phyloP scores from a whole-genome alignment of 2,329 filamentous ascomycete species.

The Magnaporthiopsis rhizophila region DNA sequence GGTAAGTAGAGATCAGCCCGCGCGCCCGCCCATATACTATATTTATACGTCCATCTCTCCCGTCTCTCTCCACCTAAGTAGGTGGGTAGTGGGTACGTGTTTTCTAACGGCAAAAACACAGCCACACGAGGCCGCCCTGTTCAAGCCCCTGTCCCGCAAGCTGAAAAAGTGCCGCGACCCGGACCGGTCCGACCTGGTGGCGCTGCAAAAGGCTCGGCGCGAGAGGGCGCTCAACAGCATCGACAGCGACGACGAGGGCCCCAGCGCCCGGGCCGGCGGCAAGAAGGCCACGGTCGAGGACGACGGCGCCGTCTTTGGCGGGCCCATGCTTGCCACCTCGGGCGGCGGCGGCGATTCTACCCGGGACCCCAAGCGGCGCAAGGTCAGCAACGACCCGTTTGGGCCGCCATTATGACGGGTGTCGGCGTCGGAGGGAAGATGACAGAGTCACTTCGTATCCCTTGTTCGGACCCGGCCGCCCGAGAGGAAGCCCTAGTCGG shows the following conservation, averaged over 20 bases:
- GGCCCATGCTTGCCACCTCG: conserved; percentile 14
- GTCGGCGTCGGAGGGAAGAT: neutral
- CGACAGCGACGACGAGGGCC: conserved; percentile 15
- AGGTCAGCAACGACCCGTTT: conserved; percentile 38
- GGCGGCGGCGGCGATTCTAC: conserved; percentile 13
- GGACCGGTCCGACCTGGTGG: conserved; percentile 64
- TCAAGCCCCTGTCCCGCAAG: conserved; percentile 57
- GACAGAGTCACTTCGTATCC: no score
- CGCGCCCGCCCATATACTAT: no score
- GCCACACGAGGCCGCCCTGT: conserved; percentile 32
- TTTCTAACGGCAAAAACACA: neutral
- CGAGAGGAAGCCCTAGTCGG: neutral
- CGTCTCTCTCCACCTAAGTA: neutral
- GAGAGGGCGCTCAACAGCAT: conserved; percentile 35
- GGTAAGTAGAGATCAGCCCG: neutral
- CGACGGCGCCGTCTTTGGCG: conserved; percentile 41
- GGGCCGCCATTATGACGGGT: conserved; percentile 30
- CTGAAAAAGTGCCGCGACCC: conserved; percentile 68
- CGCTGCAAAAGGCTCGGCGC: conserved; percentile 56
- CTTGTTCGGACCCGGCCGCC: no score
- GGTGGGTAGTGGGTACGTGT: no score
- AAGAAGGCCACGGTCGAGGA: conserved; percentile 26
- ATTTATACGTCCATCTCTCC: no score
- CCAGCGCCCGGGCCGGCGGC: conserved; percentile 9
- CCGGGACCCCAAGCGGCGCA: conserved; percentile 38